A percentile compares a stretch with the other conserved stretches of the same genome.
Conservation (phyloP, 1,139 yeast species). For the Saccharomycopsis hybrid region DNA sequence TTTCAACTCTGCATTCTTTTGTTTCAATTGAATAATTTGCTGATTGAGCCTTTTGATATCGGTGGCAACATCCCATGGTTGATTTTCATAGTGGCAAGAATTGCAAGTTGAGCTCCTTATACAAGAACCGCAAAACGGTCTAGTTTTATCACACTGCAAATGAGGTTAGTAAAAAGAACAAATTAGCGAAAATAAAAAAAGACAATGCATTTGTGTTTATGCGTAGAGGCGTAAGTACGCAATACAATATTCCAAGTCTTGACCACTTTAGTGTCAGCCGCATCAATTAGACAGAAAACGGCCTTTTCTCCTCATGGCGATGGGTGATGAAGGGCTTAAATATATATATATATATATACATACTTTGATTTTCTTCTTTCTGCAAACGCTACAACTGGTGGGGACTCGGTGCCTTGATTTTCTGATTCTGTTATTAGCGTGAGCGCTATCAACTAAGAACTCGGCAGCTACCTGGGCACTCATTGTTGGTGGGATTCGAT, state of each 20-base stretch:
- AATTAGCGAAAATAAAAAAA: too few species aligned
- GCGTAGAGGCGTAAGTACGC: too few species aligned
- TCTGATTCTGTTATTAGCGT: conserved; percentile 7
- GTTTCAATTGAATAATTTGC: conserved; percentile 17
- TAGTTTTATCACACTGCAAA: conserved; percentile 20
- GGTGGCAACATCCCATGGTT: conserved; percentile 16
- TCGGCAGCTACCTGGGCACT: too few species aligned
- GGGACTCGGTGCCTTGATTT: conserved; percentile 19
- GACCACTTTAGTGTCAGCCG: too few species aligned
- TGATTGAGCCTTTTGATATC: conserved; percentile 16
- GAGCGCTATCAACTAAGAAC: not conserved
- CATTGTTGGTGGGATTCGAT: too few species aligned
- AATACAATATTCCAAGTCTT: too few species aligned
- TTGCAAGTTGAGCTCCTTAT: conserved; percentile 6
- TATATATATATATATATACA: too few species aligned
- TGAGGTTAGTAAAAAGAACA: too few species aligned
- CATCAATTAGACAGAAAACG: too few species aligned
- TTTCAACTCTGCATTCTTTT: conserved; percentile 19
- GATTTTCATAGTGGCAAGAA: conserved; percentile 19
- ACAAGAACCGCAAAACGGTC: conserved; percentile 20
- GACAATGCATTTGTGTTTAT: too few species aligned
- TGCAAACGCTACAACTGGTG: conserved; percentile 20
- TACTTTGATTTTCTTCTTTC: conserved; percentile 20
- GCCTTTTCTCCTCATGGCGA: too few species aligned
- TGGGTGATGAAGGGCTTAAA: too few species aligned